Evolutionary conservation across 1,284 basidiomycete genomes (phyloP).

Genomic region (Vanrija humicola): DNA sequence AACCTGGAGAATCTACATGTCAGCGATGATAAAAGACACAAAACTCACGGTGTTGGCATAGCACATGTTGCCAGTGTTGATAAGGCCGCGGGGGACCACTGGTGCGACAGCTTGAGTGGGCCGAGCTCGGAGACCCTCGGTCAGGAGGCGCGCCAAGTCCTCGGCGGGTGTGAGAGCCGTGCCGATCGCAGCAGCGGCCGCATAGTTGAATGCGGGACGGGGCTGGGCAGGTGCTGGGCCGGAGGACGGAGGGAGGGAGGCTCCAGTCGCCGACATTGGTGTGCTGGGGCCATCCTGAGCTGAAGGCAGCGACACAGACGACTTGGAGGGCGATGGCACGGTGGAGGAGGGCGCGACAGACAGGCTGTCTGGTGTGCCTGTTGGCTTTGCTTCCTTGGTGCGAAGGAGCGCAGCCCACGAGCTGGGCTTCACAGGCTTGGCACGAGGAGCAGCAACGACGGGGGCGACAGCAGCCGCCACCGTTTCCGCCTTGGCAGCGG

Average conservation of each 20-base stretch:
- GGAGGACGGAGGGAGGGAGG: constrained; percentile 60
- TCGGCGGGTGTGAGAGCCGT: constrained; percentile 55
- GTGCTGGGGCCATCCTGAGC: constrained; percentile 24
- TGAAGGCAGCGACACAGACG: constrained; percentile 19
- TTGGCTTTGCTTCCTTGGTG: constrained; percentile 8
- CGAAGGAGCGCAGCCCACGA: constrained; percentile 72
- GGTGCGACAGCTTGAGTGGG: constrained; percentile 29
- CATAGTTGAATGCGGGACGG: constrained; percentile 37
- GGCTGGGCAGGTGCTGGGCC: constrained; percentile 26
- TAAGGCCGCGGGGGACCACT: constrained; percentile 65
- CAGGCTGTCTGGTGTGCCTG: constrained; percentile 15
- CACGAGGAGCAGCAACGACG: constrained; percentile 25
- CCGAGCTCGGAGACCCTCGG: constrained; percentile 44
- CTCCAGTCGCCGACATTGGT: constrained; percentile 53
- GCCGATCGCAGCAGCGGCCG: constrained; percentile 44
- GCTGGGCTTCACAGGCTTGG: constrained; percentile 51
- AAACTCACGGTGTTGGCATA: constrained; percentile 78
- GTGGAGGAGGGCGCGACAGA: constrained; percentile 24
- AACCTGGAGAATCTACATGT: constrained; percentile 68
- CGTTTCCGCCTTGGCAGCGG: not conserved
- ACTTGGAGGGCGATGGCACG: constrained; percentile 23
- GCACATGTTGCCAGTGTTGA: constrained; percentile 97
- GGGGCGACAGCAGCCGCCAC: not conserved
- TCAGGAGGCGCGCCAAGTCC: constrained; percentile 60
- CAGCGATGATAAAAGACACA: not conserved